Base-by-base conservation (phyloP, 345 rosid genomes). In the Arabis hirsuta region DNA sequence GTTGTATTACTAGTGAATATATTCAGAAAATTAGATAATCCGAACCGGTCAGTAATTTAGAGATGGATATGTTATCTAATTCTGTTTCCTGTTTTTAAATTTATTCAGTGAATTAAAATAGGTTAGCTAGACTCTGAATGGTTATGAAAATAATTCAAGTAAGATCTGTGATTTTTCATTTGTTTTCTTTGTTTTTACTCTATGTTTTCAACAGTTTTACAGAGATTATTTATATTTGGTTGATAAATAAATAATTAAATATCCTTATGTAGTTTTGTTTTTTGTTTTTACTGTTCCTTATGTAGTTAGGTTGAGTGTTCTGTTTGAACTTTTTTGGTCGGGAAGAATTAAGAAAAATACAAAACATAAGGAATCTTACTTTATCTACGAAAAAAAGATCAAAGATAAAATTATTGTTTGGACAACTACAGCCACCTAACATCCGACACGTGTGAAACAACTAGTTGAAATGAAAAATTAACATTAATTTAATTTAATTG, bases 291-390 rank as follows among this genome's bases (percentile, higher is more conserved):
- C n/a, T n/a, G n/a, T n/a, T n/a, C n/a, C 9, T 32, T 53, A 6
- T 7, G 9, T 29, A 32, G 41, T n/a, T 67, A 45, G 16, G 48
- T 63, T 56, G 34, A 63, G 67, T n/a, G 62, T 14, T 41, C 4
- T 19, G 34, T 44, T 54, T 63, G 56, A 44, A 29, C 8, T 32
- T 63, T 71, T 54, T 53, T 74, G 81, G 89, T 85, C 84, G 89
- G 89, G 82, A 73, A 62, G 71, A 84, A 73, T 55, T n/a, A 66
- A 73, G 74, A 82, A 88, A 79, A 85, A 56, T 73, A 82, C 87
- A 90, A 85, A 85, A 85, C 90, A 85, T 77, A 72, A 38, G 83
- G 94, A 88, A 90, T 88, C 92, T 88, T 63, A 22, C 74, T 74
- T 78, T 76, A 62, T 62, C 42, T 76, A 69, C 41, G 7, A 39